These are phyloP conservation scores for Moringa oleifera DNA, from an alignment of 345 rosid genomes.

Conservation along the genomic window DNA sequence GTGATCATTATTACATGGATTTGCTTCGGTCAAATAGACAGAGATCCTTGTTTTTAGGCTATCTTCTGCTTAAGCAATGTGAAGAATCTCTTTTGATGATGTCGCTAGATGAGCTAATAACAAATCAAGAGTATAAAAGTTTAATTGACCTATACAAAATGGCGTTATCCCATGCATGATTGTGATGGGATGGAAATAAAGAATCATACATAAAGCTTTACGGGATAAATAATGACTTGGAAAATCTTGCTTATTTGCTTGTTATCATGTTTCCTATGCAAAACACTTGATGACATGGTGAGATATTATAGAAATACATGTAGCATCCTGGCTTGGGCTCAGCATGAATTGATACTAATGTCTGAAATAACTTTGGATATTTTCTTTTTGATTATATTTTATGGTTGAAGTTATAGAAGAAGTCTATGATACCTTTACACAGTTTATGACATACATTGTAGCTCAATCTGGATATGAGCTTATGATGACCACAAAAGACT, in stretches of 20 bases:
- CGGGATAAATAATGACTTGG: not conserved
- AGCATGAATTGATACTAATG: constrained; percentile 54
- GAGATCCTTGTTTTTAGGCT: no score
- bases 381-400: not conserved
- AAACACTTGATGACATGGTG: constrained; percentile 70
- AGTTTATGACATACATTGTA: no score
- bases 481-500: no score
- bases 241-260: constrained; percentile 1
- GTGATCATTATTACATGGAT: no score
- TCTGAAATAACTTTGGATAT: constrained; percentile 27
- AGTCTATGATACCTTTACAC: no score
- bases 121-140: no score
- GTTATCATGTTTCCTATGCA: constrained; percentile 29
- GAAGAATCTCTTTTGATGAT: no score
- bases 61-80: no score
- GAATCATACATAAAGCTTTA: not conserved
- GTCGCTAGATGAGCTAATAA: no score
- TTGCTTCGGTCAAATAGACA: no score
- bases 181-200: not conserved
- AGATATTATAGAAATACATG: constrained; percentile 46
- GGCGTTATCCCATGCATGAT: not conserved
- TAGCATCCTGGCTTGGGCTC: constrained; percentile 42
- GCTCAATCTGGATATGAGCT: not conserved
- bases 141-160: no score
- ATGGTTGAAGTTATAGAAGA: not conserved